A percentile compares a stretch with the other conserved stretches of the same genome.
Evolutionary conservation across 495 filamentous ascomycete genomes (phyloP).

Genomic region (Neurospora tetrasperma): DNA sequence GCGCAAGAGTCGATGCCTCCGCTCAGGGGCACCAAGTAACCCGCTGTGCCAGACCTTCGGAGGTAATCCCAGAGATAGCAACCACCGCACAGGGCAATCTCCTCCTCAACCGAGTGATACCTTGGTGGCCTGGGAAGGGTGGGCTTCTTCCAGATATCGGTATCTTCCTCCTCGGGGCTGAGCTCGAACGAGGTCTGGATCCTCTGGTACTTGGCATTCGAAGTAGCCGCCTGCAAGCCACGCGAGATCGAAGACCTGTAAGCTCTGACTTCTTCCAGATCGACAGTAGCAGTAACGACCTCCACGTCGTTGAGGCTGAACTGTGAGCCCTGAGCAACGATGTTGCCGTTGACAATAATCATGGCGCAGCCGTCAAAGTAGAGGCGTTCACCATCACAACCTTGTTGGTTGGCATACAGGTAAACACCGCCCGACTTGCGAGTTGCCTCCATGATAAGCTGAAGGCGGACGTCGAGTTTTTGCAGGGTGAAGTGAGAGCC

Average conservation of each 20-base stretch:
- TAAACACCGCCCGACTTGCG: conserved; percentile 68
- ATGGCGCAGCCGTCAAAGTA: conserved; percentile 61
- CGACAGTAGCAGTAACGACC: conserved; percentile 69
- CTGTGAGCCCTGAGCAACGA: conserved; percentile 62
- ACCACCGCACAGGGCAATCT: conserved; percentile 60
- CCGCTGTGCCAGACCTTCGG: conserved; percentile 48
- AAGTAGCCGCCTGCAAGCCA: conserved; percentile 45
- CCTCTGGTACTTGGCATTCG: conserved; percentile 27
- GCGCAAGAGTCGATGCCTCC: conserved; percentile 68
- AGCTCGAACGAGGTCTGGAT: conserved; percentile 32
- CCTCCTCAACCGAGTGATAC: conserved; percentile 60
- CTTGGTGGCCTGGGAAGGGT: conserved; percentile 27
- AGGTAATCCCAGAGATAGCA: conserved; percentile 87
- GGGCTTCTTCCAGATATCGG: conserved; percentile 19
- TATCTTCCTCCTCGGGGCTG: conserved; percentile 26
- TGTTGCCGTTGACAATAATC: conserved; percentile 64
- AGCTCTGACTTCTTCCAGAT: conserved; percentile 63
- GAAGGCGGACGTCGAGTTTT: conserved; percentile 65
- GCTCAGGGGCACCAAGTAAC: conserved; percentile 46
- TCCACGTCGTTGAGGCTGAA: conserved; percentile 78
- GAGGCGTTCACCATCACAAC: conserved; percentile 57
- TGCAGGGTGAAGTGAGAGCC: conserved; percentile 60
- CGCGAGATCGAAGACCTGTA: conserved; percentile 44
- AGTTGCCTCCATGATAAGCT: conserved; percentile 69
- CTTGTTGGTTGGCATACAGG: conserved; percentile 53